A percentile compares a stretch with the other conserved stretches of the same genome.
Conservation (phyloP, 1,284 basidiomycete genomes). For the Veloboletus limbatus region DNA sequence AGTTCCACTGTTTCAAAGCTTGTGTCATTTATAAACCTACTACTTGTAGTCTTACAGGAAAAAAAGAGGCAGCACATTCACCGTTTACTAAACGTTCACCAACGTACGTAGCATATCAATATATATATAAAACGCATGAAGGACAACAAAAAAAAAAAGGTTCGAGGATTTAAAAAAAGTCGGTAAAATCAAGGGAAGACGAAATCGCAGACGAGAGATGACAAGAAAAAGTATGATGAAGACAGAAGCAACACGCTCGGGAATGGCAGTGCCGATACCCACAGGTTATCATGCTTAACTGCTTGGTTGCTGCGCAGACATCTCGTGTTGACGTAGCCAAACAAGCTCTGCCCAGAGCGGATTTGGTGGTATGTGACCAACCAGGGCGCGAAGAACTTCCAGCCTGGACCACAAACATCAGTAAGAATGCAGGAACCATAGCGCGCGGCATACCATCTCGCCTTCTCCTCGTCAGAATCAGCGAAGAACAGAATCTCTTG, state of each 20-base stretch:
- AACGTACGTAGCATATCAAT: conserved; percentile 21
- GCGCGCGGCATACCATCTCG: conserved; percentile 67
- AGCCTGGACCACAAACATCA: conserved; percentile 52
- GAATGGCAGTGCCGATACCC: neutral
- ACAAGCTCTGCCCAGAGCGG: conserved; percentile 88
- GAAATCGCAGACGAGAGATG: conserved; percentile 5
- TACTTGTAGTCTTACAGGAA: conserved; percentile 17
- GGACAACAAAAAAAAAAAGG: neutral
- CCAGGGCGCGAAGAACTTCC: conserved; percentile 72
- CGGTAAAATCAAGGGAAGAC: no score
- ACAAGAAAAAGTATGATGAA: conserved; percentile 16
- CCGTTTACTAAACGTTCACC: conserved; percentile 3
- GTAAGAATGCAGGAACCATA: neutral
- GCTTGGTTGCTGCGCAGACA: conserved; percentile 21
- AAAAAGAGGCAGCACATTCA: conserved; percentile 12
- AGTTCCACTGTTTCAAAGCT: no score
- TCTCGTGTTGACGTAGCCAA: conserved; percentile 69
- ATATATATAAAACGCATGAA: neutral
- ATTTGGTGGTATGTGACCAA: conserved; percentile 85
- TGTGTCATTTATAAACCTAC: no score
- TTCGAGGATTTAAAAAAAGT: conserved; percentile 1
- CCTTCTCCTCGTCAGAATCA: conserved; percentile 87
- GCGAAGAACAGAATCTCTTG: conserved; percentile 90
- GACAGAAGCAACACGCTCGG: neutral
- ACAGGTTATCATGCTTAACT: neutral